These are phyloP conservation scores for Karstenula rhodostoma DNA, from an alignment of 2,329 filamentous ascomycete species.

Conservation along the genomic window DNA sequence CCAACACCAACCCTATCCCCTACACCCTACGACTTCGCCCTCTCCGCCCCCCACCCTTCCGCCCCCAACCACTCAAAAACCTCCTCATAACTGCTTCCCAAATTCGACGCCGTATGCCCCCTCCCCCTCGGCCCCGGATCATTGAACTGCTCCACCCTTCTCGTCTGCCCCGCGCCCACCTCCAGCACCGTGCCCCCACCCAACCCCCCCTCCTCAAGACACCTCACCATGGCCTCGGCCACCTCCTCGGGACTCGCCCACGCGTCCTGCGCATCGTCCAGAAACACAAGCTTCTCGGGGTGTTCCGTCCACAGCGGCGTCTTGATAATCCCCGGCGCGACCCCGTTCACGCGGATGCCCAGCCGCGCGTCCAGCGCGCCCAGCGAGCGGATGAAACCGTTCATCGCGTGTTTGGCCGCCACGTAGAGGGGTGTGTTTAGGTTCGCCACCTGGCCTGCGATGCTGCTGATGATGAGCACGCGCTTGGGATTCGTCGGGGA, in stretches of 20 bases:
- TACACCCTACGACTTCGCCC: conserved; percentile 17
- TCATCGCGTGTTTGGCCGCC: conserved; percentile 57
- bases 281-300: conserved; percentile 64
- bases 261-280: conserved; percentile 58
- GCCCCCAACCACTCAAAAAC: conserved; percentile 58
- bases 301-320: conserved; percentile 70
- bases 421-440: conserved; percentile 54
- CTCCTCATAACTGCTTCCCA: conserved; percentile 54
- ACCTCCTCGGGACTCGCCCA: conserved; percentile 71
- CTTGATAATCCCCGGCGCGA: conserved; percentile 68
- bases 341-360: conserved; percentile 66
- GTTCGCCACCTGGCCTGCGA: conserved; percentile 53
- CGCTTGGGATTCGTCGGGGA: conserved; percentile 54
- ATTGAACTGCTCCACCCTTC: conserved; percentile 60
- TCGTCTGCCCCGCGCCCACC: conserved; percentile 61
- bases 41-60: conserved; percentile 57
- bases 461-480: conserved; percentile 54
- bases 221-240: conserved; percentile 64
- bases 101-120: conserved; percentile 58
- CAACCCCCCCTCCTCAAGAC: conserved; percentile 60
- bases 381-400: conserved; percentile 60
- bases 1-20: too few species aligned
- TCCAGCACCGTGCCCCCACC: conserved; percentile 61
- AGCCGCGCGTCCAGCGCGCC: conserved; percentile 57
- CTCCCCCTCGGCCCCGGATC: conserved; percentile 62